A percentile compares a stretch with the other conserved stretches of the same genome.
Evolutionary conservation across 2,329 filamentous ascomycete species (phyloP).

Genomic region (Coniella vitis): DNA sequence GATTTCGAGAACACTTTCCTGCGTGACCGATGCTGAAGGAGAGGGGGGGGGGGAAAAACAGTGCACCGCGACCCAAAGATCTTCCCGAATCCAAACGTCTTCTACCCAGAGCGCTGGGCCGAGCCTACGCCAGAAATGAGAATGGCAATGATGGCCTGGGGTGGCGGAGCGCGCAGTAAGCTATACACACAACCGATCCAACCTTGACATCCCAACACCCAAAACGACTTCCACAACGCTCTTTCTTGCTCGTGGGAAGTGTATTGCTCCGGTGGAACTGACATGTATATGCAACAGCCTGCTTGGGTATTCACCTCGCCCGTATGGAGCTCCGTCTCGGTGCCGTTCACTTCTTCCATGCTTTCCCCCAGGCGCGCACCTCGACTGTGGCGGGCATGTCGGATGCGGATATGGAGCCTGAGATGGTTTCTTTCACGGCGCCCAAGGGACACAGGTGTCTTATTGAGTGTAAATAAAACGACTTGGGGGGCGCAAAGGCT

Average conservation of each 20-base stretch:
- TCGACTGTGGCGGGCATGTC: conserved; percentile 23
- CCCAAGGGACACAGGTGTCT: conserved; percentile 9
- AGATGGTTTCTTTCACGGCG: conserved; percentile 9
- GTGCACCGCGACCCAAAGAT: conserved; percentile 36
- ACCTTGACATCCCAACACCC: too few relatives aligned
- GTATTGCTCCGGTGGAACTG: too few relatives aligned
- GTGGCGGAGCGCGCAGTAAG: conserved; percentile 23
- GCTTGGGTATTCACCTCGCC: conserved; percentile 49
- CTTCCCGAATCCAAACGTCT: conserved; percentile 32
- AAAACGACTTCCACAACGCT: too few relatives aligned
- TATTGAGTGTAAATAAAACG: conserved; percentile 5
- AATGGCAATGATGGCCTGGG: conserved; percentile 23
- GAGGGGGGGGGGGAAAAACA: background rate
- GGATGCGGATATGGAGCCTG: conserved; percentile 24
- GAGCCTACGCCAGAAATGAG: conserved; percentile 24
- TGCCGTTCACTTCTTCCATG: conserved; percentile 39
- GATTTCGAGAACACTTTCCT: too few relatives aligned
- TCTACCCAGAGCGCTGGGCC: conserved; percentile 32
- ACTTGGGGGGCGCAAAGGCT: too few relatives aligned
- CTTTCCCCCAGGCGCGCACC: conserved; percentile 24
- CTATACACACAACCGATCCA: too few relatives aligned
- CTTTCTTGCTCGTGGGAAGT: too few relatives aligned
- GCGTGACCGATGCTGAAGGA: background rate
- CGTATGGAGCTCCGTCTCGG: conserved; percentile 45
- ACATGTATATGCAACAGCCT: conserved; percentile 23